These are phyloP conservation scores for Aspergillus mulundensis DNA, from an alignment of 495 filamentous ascomycete species.

Conservation along the genomic window DNA sequence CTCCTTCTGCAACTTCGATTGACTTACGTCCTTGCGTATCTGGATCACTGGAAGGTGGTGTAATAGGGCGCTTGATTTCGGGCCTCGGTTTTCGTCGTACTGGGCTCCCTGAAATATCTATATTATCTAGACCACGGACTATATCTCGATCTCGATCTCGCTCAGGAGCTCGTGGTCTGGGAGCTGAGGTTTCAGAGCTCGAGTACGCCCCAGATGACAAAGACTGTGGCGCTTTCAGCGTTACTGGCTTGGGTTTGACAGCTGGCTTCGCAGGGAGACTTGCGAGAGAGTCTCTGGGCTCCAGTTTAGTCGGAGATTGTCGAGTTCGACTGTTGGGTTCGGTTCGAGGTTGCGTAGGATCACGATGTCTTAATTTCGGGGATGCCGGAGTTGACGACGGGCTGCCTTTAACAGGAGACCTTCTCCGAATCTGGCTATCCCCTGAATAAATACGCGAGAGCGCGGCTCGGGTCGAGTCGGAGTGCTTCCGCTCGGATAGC, in stretches of 20 bases:
- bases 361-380: slow-evolving; percentile 4
- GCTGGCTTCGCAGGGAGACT: slow-evolving; percentile 30
- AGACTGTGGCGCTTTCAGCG: slow-evolving; percentile 26
- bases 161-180: slow-evolving; percentile 15
- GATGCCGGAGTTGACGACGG: slow-evolving; percentile 13
- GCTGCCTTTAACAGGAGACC: slow-evolving; percentile 13
- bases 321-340: slow-evolving; percentile 5
- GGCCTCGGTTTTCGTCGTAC: slow-evolving; percentile 19
- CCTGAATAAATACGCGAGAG: slow-evolving; percentile 17
- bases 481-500: slow-evolving; percentile 23
- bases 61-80: slow-evolving; percentile 30
- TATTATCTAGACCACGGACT: slow-evolving; percentile 23
- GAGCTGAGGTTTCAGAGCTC: slow-evolving; percentile 19
- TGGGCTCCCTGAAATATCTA: slow-evolving; percentile 24
- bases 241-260: slow-evolving; percentile 36
- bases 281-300: slow-evolving; percentile 20
- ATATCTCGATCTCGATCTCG: slow-evolving; percentile 22
- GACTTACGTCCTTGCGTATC: slow-evolving; percentile 34
- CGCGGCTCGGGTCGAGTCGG: slow-evolving; percentile 16
- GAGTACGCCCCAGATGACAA: not conserved
- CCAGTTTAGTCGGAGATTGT: slow-evolving; percentile 17
- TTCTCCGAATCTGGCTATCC: slow-evolving; percentile 21
- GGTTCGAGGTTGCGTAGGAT: slow-evolving; percentile 3
- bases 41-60: slow-evolving; percentile 43
- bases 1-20: slow-evolving; percentile 25